phyloP scores from a whole-genome alignment of 495 filamentous ascomycete species.

The Aspergillus hancockii region DNA sequence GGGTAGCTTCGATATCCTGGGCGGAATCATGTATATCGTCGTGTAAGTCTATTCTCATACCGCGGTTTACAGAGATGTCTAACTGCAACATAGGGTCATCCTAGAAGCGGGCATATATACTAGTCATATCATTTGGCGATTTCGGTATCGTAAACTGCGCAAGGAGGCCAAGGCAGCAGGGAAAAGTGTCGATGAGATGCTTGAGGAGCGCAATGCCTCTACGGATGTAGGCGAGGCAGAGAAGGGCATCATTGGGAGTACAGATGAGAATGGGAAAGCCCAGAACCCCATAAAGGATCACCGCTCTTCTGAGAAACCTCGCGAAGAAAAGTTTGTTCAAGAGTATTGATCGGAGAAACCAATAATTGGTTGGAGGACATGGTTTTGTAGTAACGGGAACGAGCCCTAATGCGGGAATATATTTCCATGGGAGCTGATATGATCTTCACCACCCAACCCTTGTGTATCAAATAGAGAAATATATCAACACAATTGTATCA shows the following conservation, averaged over 20 bases:
- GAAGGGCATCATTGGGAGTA: background rate
- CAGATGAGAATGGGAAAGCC: background rate
- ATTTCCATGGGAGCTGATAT: background rate
- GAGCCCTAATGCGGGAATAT: background rate
- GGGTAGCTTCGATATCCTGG: constrained; percentile 68
- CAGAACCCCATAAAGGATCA: background rate
- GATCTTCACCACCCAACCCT: too few relatives aligned
- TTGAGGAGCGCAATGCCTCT: constrained; percentile 26
- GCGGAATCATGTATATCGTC: constrained; percentile 68
- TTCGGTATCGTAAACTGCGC: constrained; percentile 61
- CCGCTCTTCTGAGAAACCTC: background rate
- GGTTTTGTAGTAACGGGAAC: background rate
- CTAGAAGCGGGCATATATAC: constrained; percentile 70
- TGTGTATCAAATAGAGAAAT: background rate
- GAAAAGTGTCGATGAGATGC: constrained; percentile 64
- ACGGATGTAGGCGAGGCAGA: background rate
- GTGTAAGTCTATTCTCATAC: constrained; percentile 50
- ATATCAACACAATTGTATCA: background rate
- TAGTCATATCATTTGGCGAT: constrained; percentile 67
- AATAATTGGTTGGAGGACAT: background rate
- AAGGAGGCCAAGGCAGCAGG: constrained; percentile 55
- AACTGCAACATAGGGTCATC: constrained; percentile 44
- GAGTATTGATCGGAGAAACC: background rate
- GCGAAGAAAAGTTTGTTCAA: background rate
- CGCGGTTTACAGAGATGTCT: background rate